These are phyloP conservation scores for Dysphania ambrosioides DNA, from an alignment of 148 eudicot genomes.

Conservation along the genomic window DNA sequence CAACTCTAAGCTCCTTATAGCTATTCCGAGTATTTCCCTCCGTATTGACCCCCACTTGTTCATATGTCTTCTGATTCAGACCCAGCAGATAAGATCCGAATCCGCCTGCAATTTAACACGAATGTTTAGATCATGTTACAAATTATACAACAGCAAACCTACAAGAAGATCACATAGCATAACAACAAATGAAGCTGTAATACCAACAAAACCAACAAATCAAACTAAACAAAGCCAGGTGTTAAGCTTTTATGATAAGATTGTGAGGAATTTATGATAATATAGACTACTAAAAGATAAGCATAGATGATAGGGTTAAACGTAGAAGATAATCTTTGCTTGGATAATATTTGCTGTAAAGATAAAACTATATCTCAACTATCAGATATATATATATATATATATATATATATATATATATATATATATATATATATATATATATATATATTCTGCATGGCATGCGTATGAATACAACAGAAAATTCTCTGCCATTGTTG, in stretches of 20 bases:
- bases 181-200: background rate
- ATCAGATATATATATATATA: too few species aligned
- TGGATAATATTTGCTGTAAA: too few species aligned
- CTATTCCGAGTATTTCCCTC: conserved; percentile 65
- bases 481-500: too few species aligned
- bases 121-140: background rate
- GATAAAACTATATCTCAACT: too few species aligned
- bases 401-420: too few species aligned
- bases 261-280: too few species aligned
- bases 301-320: too few species aligned
- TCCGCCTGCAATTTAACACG: conserved; percentile 47
- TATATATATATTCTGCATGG: too few species aligned
- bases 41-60: conserved; percentile 68
- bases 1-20: conserved; percentile 53
- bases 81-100: conserved; percentile 83
- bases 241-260: background rate
- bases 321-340: too few species aligned
- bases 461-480: too few species aligned
- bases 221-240: background rate
- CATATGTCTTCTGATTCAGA: conserved; percentile 69
- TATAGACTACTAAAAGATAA: too few species aligned
- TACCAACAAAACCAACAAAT: background rate
- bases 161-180: background rate
- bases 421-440: too few species aligned
- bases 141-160: background rate